Conservation (phyloP, 192 early-diverging fungal genomes). For the Entomortierella lignicola region DNA sequence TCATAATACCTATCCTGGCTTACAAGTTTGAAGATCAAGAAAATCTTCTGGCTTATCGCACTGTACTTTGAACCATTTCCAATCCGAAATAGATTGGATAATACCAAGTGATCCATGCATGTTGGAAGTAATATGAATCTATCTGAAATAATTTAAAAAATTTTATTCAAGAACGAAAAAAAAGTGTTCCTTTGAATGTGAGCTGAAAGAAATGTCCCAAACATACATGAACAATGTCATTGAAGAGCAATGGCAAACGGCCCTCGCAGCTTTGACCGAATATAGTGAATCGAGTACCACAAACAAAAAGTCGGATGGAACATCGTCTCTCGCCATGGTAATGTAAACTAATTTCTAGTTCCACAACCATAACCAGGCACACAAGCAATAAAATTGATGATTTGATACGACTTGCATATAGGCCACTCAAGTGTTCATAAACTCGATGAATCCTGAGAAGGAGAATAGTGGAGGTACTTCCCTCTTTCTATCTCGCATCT, state of each 20-base stretch:
- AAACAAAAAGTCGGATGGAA: not conserved
- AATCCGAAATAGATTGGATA: too few species aligned
- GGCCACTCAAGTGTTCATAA: conserved; percentile 21
- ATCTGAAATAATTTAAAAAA: too few species aligned
- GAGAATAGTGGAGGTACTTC: not conserved
- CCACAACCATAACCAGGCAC: not conserved
- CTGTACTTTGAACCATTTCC: too few species aligned
- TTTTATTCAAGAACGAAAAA: too few species aligned
- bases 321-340: not conserved
- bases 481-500: too few species aligned
- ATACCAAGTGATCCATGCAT: too few species aligned
- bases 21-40: too few species aligned
- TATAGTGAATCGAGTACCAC: not conserved
- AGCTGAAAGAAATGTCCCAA: not conserved
- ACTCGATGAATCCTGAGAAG: conserved; percentile 22
- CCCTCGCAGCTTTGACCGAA: not conserved
- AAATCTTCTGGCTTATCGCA: too few species aligned
- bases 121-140: too few species aligned
- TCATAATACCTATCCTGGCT: too few species aligned
- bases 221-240: conserved; percentile 21
- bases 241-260: conserved; percentile 19
- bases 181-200: too few species aligned
- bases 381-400: too few species aligned
- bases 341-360: not conserved
- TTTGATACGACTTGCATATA: not conserved